Percentiles rank a stretch among this genome's conserved stretches.
Evolutionary conservation across 2,329 filamentous ascomycete genomes (phyloP).

Genomic region (Orbilia javanica): DNA sequence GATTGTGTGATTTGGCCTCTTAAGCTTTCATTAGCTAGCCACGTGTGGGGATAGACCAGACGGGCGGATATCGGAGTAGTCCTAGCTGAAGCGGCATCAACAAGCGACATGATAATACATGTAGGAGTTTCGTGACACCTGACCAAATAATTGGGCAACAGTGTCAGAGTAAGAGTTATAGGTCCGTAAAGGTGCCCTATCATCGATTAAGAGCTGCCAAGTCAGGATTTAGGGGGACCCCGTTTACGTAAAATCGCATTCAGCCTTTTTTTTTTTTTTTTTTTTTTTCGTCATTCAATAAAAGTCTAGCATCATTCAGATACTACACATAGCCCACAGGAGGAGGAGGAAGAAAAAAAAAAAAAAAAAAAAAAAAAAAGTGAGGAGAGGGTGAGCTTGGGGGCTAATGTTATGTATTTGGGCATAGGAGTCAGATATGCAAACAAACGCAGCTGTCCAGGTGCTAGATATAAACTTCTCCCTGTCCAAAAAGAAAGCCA

Average conservation of each 20-base stretch:
- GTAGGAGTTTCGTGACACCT: conserved; percentile 34
- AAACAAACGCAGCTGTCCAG: background rate
- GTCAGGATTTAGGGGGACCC: conserved; percentile 23
- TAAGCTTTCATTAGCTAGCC: conserved; percentile 30
- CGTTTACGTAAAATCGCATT: conserved; percentile 56
- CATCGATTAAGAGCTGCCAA: conserved; percentile 43
- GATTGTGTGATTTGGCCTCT: conserved; percentile 28
- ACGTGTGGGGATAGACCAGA: conserved; percentile 39
- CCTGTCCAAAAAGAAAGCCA: conserved; percentile 38
- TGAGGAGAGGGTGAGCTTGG: background rate
- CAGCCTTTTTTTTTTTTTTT: no score
- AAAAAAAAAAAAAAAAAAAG: background rate
- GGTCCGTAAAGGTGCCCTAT: conserved; percentile 27
- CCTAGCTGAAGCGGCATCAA: conserved; percentile 27
- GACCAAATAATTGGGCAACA: conserved; percentile 52
- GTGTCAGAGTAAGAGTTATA: background rate
- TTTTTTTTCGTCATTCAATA: conserved; percentile 35
- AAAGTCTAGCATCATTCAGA: conserved; percentile 41
- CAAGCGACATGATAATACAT: conserved; percentile 16
- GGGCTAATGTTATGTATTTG: background rate
- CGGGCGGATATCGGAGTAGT: conserved; percentile 51
- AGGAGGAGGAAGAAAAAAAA: no score
- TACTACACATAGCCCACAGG: background rate
- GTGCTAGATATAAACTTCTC: conserved; percentile 17
- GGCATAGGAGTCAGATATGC: conserved; percentile 14